Conservation (phyloP, 1,139 yeast species). For the Debaryomyces sp. region DNA sequence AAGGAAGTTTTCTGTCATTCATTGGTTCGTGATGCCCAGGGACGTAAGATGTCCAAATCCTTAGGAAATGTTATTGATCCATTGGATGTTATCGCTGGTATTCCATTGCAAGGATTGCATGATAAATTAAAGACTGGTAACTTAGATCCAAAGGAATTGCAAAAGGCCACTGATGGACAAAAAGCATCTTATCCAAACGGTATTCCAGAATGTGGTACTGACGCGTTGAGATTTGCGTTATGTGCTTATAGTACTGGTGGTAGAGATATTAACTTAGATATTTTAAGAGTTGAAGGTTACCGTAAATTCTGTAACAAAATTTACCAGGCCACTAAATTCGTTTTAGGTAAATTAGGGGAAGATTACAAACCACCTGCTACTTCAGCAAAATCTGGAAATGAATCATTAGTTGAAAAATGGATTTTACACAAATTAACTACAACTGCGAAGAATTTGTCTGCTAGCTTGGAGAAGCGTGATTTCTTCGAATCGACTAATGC, state of each 20-base stretch:
- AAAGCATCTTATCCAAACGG: slow-evolving; percentile 91
- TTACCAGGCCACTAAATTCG: slow-evolving; percentile 98
- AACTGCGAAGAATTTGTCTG: slow-evolving; percentile 67
- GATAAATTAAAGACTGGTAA: slow-evolving; percentile 79
- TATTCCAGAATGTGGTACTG: slow-evolving; percentile 99
- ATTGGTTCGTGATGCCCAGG: slow-evolving; percentile 97
- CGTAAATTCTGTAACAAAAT: slow-evolving; percentile 99
- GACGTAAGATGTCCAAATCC: slow-evolving; percentile 98
- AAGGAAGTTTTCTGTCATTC: slow-evolving; percentile 98
- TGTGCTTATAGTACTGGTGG: slow-evolving; percentile 99
- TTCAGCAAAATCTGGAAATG: slow-evolving; percentile 68
- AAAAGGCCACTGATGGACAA: slow-evolving; percentile 88
- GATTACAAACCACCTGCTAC: slow-evolving; percentile 80
- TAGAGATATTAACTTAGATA: slow-evolving; percentile 94
- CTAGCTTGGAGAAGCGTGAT: slow-evolving; percentile 78
- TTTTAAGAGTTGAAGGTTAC: slow-evolving; percentile 97
- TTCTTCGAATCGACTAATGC: slow-evolving; percentile 87
- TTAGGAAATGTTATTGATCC: slow-evolving; percentile 97
- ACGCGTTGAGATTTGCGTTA: slow-evolving; percentile 95
- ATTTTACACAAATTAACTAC: slow-evolving; percentile 81
- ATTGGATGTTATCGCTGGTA: slow-evolving; percentile 89
- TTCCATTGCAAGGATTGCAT: slow-evolving; percentile 76
- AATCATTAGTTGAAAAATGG: slow-evolving; percentile 95
- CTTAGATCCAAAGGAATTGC: slow-evolving; percentile 86
- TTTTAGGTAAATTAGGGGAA: slow-evolving; percentile 86